Conservation (phyloP, 192 early-diverging fungal genomes). For the Backusella tuberculispora region DNA sequence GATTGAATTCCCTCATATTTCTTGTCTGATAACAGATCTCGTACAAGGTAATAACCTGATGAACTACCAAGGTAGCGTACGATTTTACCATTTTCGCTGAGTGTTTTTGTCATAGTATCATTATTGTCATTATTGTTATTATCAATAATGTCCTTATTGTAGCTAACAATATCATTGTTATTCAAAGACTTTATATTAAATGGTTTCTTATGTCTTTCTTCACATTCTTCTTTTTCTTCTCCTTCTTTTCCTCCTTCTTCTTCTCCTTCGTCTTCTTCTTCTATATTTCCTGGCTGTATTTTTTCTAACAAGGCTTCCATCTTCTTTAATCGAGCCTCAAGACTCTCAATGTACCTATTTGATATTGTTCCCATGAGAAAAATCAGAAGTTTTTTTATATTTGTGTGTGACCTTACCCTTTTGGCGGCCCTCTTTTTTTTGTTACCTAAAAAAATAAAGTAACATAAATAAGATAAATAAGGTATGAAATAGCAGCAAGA, state of each 20-base stretch:
- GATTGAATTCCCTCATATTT: not conserved
- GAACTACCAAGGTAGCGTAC: slow-evolving; percentile 37
- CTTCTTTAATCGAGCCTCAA: slow-evolving; percentile 29
- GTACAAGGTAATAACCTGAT: slow-evolving; percentile 37
- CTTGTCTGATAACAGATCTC: slow-evolving; percentile 20
- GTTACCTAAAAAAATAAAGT: slow-evolving; percentile 17
- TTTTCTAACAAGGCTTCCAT: slow-evolving; percentile 38
- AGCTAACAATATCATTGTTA: not conserved
- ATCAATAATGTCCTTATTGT: not conserved
- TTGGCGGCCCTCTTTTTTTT: slow-evolving; percentile 40
- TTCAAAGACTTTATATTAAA: too few species aligned
- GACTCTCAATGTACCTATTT: slow-evolving; percentile 38
- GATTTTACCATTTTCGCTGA: slow-evolving; percentile 18
- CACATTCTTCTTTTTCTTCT: not conserved
- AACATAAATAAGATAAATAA: not conserved
- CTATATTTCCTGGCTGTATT: slow-evolving; percentile 2
- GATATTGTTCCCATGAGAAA: slow-evolving; percentile 10
- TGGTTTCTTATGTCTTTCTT: not conserved
- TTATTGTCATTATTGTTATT: not conserved
- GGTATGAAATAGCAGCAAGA: not conserved
- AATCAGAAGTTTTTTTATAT: slow-evolving; percentile 7
- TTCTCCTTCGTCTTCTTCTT: not conserved
- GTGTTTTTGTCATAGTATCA: not conserved
- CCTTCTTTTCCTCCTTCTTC: too few species aligned
- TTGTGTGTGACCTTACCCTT: slow-evolving; percentile 32